Evolutionary conservation across 2,329 filamentous ascomycete species (phyloP), one percentile per base, ranked within the genome.

Genomic region (Colletotrichum sidae): DNA sequence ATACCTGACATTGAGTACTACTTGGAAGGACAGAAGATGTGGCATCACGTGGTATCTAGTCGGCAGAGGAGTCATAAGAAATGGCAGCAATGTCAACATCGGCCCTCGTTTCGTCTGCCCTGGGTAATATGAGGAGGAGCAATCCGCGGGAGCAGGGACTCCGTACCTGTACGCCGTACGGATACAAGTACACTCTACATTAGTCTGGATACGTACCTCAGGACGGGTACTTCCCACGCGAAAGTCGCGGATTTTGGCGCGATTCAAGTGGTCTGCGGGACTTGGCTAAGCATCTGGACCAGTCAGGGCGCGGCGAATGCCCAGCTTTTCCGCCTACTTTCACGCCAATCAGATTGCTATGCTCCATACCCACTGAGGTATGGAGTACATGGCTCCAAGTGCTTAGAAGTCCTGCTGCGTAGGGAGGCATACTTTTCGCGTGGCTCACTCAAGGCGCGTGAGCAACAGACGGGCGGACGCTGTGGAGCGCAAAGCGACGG

Each of bases 201-300:
- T 25, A 25, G 25, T 25, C 25, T 25, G 3, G 25, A 25, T 25
- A 25, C 25, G 25, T 25, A 5, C 25, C 25, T 25, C 25, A 25
- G 25, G 1, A 25, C 25, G 25, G 25, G 25, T 25, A 25, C 25
- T 25, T 25, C 25, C 25, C 25, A 25, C 25, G 25, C 25, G 25
- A 25, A 55, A 55, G 34, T 39, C 11, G 12, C 38, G 46, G 39
- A 61, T 55, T 51, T 65, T 65, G 51, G 58, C 41, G 52, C 58
- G 34, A 57, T 50, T 44, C 53, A 25, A 63, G 47, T 63, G 59
- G 59, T 42, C 13, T 52, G 52, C n/a, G 52, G 52, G 38, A 44
- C 58, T 38, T 13, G 11, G 52, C 41, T 15, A 37, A 52, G 41
- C 58, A 35, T n/a, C 34, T 42, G 51, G 59, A 25, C 63, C 59